Evolutionary conservation across 2,329 filamentous ascomycete genomes (phyloP), one percentile per base, ranked within the genome.

Genomic region (Ambrosiella cleistominuta): DNA sequence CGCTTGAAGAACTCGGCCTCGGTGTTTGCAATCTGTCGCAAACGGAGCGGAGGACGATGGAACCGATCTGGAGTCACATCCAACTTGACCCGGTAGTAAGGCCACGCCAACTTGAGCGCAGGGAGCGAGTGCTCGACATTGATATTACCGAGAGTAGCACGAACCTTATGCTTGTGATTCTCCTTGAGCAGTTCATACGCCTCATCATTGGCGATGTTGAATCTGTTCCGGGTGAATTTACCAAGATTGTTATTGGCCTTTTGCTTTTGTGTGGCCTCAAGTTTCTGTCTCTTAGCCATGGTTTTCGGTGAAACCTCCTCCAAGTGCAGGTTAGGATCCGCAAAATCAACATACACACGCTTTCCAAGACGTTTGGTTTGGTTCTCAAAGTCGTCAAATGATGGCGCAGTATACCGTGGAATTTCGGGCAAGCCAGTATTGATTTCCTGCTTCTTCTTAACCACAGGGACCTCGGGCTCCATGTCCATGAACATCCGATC

Each of bases 111-210:
- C 66, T 91, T 90, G 66, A 91, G 75, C 9, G 93, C 93, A 13
- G 93, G 91, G 75, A 95, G 76, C 69, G 87, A 90, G 71, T 98
- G 93, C 68, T 98, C 93, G 47, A 98, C 83, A n/a, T 86, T 83
- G 62, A 95, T 81, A 66, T 90, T 91, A 51, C 89, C 88, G 61
- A 98, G 80, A 1, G 88, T 95, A 56, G 89, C 93, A 63, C 93
- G 83, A 61, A 98, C 87, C 70, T 95, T 97, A 75, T 88, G 89
- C 71, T 95, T 88, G 66, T 95, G 90, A 66, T 96, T 97, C 69
- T 95, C 89, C 70, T 97, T 97, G 50, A 98, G 79, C 61, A 89
- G 81, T 66, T 97, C 90, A 68, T 98, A 98, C 1, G 90, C 90
- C 60, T 93, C 86, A 66, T 98, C 93, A 62, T 97, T 97, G 37